Percentiles rank a stretch among this genome's conserved stretches.
phyloP scores from a whole-genome alignment of 2,329 filamentous ascomycete genomes.

The Coniella lustricola region DNA sequence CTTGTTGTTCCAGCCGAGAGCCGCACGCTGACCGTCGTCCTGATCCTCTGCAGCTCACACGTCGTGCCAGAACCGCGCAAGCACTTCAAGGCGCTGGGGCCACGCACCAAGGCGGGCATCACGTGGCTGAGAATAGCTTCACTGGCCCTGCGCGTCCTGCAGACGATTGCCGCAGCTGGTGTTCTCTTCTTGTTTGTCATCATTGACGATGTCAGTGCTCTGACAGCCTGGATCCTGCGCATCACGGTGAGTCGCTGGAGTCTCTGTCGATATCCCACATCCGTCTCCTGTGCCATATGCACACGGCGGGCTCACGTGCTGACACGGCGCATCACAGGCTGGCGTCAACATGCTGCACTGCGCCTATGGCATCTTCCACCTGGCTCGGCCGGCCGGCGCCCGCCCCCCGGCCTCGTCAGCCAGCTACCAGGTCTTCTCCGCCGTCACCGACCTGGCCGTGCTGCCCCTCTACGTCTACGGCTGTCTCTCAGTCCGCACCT shows the following conservation, averaged over 20 bases:
- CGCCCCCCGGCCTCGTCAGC: slow-evolving; percentile 74
- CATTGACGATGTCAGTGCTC: slow-evolving; percentile 57
- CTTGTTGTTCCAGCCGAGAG: not conserved
- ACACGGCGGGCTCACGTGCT: slow-evolving; percentile 18
- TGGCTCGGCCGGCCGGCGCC: slow-evolving; percentile 60
- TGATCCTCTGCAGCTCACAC: slow-evolving; percentile 41
- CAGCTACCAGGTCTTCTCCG: slow-evolving; percentile 83
- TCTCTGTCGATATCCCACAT: not conserved
- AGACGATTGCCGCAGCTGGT: slow-evolving; percentile 63
- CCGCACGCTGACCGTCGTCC: not conserved
- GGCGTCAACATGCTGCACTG: slow-evolving; percentile 67
- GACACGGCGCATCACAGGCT: slow-evolving; percentile 50
- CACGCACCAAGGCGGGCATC: slow-evolving; percentile 63
- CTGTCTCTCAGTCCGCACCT: slow-evolving; percentile 37
- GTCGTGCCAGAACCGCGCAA: slow-evolving; percentile 55
- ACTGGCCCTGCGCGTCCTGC: slow-evolving; percentile 57
- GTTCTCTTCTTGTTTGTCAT: slow-evolving; percentile 71
- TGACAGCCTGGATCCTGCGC: slow-evolving; percentile 68
- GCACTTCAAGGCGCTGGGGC: slow-evolving; percentile 59
- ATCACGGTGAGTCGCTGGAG: slow-evolving; percentile 55
- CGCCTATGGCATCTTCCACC: slow-evolving; percentile 74
- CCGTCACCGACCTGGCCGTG: slow-evolving; percentile 58
- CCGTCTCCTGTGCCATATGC: too few relatives aligned
- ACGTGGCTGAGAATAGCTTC: slow-evolving; percentile 63
- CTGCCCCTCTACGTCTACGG: slow-evolving; percentile 52